Evolutionary conservation across 306 rosid species (phyloP).

Genomic region (Arachis stenosperma): DNA sequence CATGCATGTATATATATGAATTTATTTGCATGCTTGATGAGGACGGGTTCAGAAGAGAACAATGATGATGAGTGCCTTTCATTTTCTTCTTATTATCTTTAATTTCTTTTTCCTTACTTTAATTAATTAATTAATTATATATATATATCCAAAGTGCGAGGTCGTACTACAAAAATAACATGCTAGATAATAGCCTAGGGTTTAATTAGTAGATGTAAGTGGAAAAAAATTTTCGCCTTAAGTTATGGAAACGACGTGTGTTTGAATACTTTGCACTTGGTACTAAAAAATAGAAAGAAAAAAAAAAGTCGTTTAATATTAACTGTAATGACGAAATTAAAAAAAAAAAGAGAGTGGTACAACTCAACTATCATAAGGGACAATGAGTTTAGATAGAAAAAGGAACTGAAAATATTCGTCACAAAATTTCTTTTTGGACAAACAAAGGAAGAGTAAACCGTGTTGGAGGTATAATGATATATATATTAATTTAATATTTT

Average conservation of each 20-base stretch:
- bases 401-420: neutral
- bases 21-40: constrained; percentile 40
- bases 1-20: constrained; percentile 5
- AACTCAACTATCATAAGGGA: constrained; percentile 14
- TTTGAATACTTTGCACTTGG: neutral
- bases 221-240: neutral
- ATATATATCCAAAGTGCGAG: too few relatives aligned
- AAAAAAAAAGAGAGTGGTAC: constrained; percentile 2
- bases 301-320: neutral
- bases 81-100: neutral
- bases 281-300: neutral
- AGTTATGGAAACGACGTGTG: constrained; percentile 13
- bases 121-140: too few relatives aligned
- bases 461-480: too few relatives aligned
- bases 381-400: neutral
- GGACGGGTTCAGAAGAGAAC: constrained; percentile 18
- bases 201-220: neutral
- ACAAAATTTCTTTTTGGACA: too few relatives aligned
- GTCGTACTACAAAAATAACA: too few relatives aligned
- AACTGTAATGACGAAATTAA: neutral
- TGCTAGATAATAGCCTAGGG: too few relatives aligned
- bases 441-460: too few relatives aligned
- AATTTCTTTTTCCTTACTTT: neutral
- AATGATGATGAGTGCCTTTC: constrained; percentile 15
- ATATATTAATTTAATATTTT: too few relatives aligned